phyloP scores from a whole-genome alignment of 1,284 basidiomycete species.

The Boletus nobilissimus region DNA sequence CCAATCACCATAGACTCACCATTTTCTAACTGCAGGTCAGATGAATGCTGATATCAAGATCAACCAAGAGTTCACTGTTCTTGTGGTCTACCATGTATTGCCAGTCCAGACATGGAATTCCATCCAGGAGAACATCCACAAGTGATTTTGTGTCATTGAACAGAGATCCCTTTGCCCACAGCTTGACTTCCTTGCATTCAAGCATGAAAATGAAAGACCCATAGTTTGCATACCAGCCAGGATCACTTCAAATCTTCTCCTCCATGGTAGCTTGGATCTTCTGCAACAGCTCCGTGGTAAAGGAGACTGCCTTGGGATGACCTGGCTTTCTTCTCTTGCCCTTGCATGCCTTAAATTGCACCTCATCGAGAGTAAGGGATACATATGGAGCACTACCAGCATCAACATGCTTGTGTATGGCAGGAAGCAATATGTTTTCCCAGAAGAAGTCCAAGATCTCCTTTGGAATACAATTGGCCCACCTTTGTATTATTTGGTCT shows the following conservation, averaged over 20 bases:
- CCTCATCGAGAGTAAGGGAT: background rate
- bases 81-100: background rate
- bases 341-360: background rate
- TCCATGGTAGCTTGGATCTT: background rate
- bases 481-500: background rate
- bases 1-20: conserved; percentile 29
- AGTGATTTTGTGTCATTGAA: background rate
- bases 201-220: background rate
- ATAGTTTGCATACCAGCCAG: background rate
- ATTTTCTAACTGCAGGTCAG: background rate
- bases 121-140: background rate
- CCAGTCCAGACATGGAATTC: background rate
- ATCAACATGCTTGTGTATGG: background rate
- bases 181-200: background rate
- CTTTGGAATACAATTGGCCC: background rate
- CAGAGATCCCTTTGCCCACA: background rate
- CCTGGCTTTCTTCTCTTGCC: background rate
- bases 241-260: background rate
- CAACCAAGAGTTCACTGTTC: background rate
- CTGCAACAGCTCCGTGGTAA: background rate
- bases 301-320: background rate
- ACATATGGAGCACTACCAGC: background rate
- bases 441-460: conserved; percentile 12
- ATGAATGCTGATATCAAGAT: background rate
- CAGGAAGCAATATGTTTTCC: background rate